Evolutionary conservation across 805 yeast genomes (phyloP).

Genomic region (Candida ortonii): DNA sequence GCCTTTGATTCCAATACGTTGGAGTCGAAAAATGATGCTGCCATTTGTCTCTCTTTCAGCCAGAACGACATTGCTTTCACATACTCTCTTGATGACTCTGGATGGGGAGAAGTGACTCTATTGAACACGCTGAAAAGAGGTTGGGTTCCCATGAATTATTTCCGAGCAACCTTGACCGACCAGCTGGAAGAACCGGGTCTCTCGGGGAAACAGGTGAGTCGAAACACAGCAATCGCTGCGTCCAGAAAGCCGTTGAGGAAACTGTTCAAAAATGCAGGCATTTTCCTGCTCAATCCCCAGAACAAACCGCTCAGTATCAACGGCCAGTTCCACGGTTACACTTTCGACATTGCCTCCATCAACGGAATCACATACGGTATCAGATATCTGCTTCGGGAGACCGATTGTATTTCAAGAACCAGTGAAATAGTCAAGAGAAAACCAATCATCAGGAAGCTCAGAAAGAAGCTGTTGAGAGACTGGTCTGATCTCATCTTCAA

Average conservation of each 20-base stretch:
- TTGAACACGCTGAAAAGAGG: slow-evolving; percentile 64
- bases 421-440: slow-evolving; percentile 64
- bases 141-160: slow-evolving; percentile 86
- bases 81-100: slow-evolving; percentile 74
- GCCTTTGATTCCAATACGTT: slow-evolving; percentile 42
- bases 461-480: slow-evolving; percentile 71
- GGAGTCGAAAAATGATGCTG: slow-evolving; percentile 62
- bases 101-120: slow-evolving; percentile 85
- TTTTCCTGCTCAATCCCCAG: slow-evolving; percentile 62
- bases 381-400: slow-evolving; percentile 55
- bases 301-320: slow-evolving; percentile 40
- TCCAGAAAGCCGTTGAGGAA: slow-evolving; percentile 53
- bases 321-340: slow-evolving; percentile 38
- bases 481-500: slow-evolving; percentile 78
- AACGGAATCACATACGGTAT: slow-evolving; percentile 76
- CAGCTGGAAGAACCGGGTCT: slow-evolving; percentile 14
- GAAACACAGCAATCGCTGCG: slow-evolving; percentile 32
- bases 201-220: slow-evolving; percentile 6
- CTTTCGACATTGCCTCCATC: slow-evolving; percentile 55
- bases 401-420: slow-evolving; percentile 73
- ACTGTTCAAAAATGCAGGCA: slow-evolving; percentile 61
- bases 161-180: slow-evolving; percentile 39
- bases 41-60: slow-evolving; percentile 70
- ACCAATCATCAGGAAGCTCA: slow-evolving; percentile 57
- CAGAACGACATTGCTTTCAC: slow-evolving; percentile 73